These are phyloP conservation scores for Miamiensis avidus DNA, from an alignment of 169 alveolate genomes.

Conservation along the genomic window DNA sequence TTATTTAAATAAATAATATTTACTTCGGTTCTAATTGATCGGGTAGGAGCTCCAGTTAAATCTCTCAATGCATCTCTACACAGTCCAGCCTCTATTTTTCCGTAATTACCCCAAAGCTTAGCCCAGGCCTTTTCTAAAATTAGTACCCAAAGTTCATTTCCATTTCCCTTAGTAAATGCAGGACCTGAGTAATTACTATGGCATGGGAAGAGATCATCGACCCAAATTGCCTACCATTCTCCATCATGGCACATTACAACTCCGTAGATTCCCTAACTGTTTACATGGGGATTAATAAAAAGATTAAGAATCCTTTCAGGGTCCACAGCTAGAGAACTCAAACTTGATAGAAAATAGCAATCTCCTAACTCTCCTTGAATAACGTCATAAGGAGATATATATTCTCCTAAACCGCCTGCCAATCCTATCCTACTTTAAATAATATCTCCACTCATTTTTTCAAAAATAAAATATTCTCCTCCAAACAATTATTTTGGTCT, in stretches of 20 bases:
- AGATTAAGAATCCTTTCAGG: slow-evolving; percentile 56
- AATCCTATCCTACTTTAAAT: neutral
- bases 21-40: neutral
- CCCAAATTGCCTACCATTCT: slow-evolving; percentile 51
- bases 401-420: neutral
- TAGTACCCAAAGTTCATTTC: slow-evolving; percentile 82
- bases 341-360: slow-evolving; percentile 61
- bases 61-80: slow-evolving; percentile 49
- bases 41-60: slow-evolving; percentile 51
- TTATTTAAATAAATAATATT: too few relatives aligned
- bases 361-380: slow-evolving; percentile 68
- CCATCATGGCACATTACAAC: slow-evolving; percentile 65
- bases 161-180: slow-evolving; percentile 36
- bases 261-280: slow-evolving; percentile 52
- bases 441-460: neutral
- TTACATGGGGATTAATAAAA: slow-evolving; percentile 52
- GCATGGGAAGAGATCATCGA: slow-evolving; percentile 64
- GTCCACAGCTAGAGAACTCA: slow-evolving; percentile 59
- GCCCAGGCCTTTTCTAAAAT: slow-evolving; percentile 68
- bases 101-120: slow-evolving; percentile 44
- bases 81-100: slow-evolving; percentile 35
- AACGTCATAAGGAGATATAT: slow-evolving; percentile 46
- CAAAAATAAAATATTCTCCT: too few relatives aligned
- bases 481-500: neutral
- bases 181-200: slow-evolving; percentile 9